Evolutionary conservation across 306 rosid species (phyloP).

Genomic region (Dryas alaskensis): DNA sequence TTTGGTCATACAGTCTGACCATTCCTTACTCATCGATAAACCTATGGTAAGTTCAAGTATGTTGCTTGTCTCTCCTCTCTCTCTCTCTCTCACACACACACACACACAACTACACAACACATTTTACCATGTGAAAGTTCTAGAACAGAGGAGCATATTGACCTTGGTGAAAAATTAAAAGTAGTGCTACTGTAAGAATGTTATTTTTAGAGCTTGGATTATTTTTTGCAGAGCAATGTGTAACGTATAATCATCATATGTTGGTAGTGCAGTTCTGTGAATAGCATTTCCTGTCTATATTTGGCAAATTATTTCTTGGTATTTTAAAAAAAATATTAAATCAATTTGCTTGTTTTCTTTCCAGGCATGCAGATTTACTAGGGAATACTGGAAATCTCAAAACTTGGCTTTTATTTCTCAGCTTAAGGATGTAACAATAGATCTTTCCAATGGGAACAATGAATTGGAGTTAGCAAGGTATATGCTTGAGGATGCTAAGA

Average conservation of each 20-base stretch:
- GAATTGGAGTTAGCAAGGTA: background rate
- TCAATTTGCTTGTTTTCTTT: background rate
- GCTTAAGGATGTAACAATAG: slow-evolving; percentile 3
- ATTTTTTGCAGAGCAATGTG: too few species aligned
- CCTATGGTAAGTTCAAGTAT: slow-evolving; percentile 4
- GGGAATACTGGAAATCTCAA: slow-evolving; percentile 1
- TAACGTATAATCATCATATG: background rate
- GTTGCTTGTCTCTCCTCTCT: background rate
- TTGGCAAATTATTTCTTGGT: background rate
- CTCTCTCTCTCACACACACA: too few species aligned
- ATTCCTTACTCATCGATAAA: background rate
- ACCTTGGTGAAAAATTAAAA: too few species aligned
- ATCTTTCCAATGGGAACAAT: background rate
- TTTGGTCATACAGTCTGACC: background rate
- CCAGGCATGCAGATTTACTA: slow-evolving; percentile 4
- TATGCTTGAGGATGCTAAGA: background rate
- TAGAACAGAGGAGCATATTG: too few species aligned
- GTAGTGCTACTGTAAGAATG: too few species aligned
- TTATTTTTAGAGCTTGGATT: too few species aligned
- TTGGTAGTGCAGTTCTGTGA: background rate
- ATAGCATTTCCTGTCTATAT: background rate
- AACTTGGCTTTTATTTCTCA: background rate
- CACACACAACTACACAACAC: background rate
- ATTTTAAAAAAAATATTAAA: background rate
- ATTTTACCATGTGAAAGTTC: too few species aligned